Percentiles rank a stretch among this genome's conserved stretches.
phyloP scores from a whole-genome alignment of 805 yeast species.

The Priceomyces carsonii region DNA sequence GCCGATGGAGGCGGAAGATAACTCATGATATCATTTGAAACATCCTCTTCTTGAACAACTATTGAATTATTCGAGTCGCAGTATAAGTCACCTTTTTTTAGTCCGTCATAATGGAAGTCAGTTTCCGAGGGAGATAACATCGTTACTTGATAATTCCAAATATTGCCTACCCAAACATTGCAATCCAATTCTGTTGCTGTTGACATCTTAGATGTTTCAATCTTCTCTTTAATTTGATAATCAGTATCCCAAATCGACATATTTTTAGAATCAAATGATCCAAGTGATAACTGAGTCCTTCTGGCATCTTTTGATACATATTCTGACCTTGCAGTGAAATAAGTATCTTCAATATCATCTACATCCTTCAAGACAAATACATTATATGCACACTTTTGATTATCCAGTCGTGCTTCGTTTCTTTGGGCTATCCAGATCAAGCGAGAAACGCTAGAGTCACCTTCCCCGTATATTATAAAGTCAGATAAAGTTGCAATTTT shows the following conservation, averaged over 20 bases:
- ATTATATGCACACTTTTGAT: conserved; percentile 12
- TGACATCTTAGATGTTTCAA: conserved; percentile 85
- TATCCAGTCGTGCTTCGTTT: conserved; percentile 17
- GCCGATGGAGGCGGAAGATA: conserved; percentile 48
- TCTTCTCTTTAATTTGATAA: conserved; percentile 67
- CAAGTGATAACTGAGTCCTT: conserved; percentile 18
- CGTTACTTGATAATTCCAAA: conserved; percentile 62
- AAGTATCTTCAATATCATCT: conserved; percentile 10
- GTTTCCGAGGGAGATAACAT: conserved; percentile 11
- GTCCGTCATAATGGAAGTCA: neutral
- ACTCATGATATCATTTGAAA: conserved; percentile 11
- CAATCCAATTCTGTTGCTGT: conserved; percentile 61
- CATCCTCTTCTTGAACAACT: conserved; percentile 34
- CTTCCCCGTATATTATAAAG: conserved; percentile 60
- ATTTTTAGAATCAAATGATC: conserved; percentile 8
- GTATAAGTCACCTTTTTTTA: conserved; percentile 35
- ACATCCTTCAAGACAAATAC: conserved; percentile 21
- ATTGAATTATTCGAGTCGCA: conserved; percentile 55
- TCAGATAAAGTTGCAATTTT: conserved; percentile 75
- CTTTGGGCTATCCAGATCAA: conserved; percentile 40
- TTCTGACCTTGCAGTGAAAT: conserved; percentile 4
- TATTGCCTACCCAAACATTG: conserved; percentile 81
- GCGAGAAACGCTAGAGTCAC: conserved; percentile 24
- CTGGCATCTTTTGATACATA: conserved; percentile 7
- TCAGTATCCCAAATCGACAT: conserved; percentile 59